Conservation (phyloP, 2,329 filamentous ascomycete species). For the Cryphonectria carpinicola region DNA sequence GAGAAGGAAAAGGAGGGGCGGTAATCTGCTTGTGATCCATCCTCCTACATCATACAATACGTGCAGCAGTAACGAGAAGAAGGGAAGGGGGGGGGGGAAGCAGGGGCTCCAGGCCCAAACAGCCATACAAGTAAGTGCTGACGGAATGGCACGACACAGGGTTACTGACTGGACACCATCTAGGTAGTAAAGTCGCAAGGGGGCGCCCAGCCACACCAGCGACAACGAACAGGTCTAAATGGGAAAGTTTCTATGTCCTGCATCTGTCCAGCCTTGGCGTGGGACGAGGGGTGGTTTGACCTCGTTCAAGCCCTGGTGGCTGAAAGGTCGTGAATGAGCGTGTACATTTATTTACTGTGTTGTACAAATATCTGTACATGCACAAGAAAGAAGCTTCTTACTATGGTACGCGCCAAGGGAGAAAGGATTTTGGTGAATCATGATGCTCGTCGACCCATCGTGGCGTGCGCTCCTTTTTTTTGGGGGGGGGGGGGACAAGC, state of each 20-base stretch:
- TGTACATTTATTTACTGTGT: too few relatives aligned
- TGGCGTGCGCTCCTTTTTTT: not conserved
- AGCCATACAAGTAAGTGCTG: not conserved
- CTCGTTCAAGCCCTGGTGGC: not conserved
- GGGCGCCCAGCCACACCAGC: not conserved
- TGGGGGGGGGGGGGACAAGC: not conserved
- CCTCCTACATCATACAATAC: too few relatives aligned
- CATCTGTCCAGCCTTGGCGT: not conserved
- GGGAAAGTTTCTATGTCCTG: not conserved
- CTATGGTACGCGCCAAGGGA: not conserved
- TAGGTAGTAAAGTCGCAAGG: not conserved
- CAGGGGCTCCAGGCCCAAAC: not conserved
- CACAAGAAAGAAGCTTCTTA: too few relatives aligned
- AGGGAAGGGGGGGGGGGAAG: not conserved
- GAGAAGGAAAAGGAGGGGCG: not conserved
- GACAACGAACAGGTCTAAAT: not conserved
- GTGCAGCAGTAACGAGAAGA: not conserved
- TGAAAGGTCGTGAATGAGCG: not conserved
- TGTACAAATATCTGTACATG: too few relatives aligned
- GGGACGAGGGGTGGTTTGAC: not conserved
- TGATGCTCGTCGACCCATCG: slow-evolving; percentile 12
- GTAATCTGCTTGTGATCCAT: too few relatives aligned
- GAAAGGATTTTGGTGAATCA: not conserved
- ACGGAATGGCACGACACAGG: not conserved
- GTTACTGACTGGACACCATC: too few relatives aligned